Base-by-base conservation (phyloP, 805 yeast genomes). In the Myxozyma lipomycoides region DNA sequence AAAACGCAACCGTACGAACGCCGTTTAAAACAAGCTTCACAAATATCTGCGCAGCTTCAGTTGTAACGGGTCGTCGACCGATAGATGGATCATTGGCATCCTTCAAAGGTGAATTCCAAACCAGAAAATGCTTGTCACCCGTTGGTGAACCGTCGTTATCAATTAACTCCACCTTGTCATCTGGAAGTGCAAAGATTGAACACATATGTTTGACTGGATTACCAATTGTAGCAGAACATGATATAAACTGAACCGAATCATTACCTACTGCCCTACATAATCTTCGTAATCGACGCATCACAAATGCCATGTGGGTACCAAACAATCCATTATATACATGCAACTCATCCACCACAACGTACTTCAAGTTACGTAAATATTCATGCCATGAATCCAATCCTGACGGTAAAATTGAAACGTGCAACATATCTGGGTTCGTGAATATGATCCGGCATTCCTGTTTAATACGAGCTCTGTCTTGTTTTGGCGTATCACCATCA, bases 361-460 rank as follows among this genome's bases (percentile, higher is more conserved):
- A 84, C 61, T 77, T 79, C 59, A 93, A 69, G 55, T 79, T 76
- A 10, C 69, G 62, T 5, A 93, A 69, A 62, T 90, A 86, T 37
- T 76, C 73, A 38, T 77, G 70, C 97, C 98, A 93, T 22, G 73
- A 69, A 26, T 76, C 76, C 1, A 44, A 37, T 15, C 43, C 32
- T 46, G 79, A 77, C 0, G 98, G 98, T 17, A 93, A 68, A 9
- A 93, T 79, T 28, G 90, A 82, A 0, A 87, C 77, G 66, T 93
- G 98, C 1, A 93, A 71, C 74, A 90, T 87, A 64, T 93, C 99
- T 7, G 99, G 99, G 62, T 93, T 93, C 0, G 98, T 87, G 66
- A 93, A 88, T 9, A 93, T 81, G 3, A 93, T 84, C 48, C 84
- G 81, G 0, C 95, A 88, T 43, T 73, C 72, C 22, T 74, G 71